Percentiles rank a stretch among this genome's conserved stretches.
Evolutionary conservation across 805 yeast genomes (phyloP).

Genomic region (Zygosaccharomyces lentus): DNA sequence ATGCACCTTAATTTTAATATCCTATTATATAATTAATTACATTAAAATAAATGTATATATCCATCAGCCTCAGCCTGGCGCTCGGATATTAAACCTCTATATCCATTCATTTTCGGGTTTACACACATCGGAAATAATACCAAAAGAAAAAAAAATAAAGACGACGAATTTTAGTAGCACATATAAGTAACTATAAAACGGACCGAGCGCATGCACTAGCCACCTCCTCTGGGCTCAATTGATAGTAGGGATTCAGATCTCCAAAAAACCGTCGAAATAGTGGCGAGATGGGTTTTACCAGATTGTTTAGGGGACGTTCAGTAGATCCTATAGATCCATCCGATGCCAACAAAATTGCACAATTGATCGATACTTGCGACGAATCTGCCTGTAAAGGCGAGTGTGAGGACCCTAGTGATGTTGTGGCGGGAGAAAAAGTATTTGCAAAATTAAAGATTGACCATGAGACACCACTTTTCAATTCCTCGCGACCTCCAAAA

Average conservation of each 20-base stretch:
- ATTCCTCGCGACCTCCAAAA: conserved; percentile 63
- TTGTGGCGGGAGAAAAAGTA: conserved; percentile 22
- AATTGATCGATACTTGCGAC: conserved; percentile 23
- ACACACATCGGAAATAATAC: neutral
- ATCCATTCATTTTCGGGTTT: too few relatives aligned
- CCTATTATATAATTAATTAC: too few relatives aligned
- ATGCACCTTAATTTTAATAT: too few relatives aligned
- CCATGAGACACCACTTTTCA: conserved; percentile 50
- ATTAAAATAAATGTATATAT: too few relatives aligned
- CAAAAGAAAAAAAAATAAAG: neutral
- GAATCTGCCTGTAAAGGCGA: conserved; percentile 21
- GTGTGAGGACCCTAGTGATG: conserved; percentile 29
- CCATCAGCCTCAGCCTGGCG: too few relatives aligned
- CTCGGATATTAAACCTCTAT: too few relatives aligned
- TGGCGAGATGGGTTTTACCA: conserved; percentile 9
- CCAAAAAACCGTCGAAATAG: neutral
- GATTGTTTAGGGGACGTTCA: conserved; percentile 6
- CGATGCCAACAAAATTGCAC: conserved; percentile 17
- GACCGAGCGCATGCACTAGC: too few relatives aligned
- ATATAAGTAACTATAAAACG: neutral
- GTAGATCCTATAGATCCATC: conserved; percentile 6
- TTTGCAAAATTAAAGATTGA: conserved; percentile 30
- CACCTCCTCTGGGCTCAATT: neutral
- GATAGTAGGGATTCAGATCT: neutral
- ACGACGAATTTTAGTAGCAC: neutral